Evolutionary conservation across 805 yeast genomes (phyloP).

Genomic region (Ogataea sp.): DNA sequence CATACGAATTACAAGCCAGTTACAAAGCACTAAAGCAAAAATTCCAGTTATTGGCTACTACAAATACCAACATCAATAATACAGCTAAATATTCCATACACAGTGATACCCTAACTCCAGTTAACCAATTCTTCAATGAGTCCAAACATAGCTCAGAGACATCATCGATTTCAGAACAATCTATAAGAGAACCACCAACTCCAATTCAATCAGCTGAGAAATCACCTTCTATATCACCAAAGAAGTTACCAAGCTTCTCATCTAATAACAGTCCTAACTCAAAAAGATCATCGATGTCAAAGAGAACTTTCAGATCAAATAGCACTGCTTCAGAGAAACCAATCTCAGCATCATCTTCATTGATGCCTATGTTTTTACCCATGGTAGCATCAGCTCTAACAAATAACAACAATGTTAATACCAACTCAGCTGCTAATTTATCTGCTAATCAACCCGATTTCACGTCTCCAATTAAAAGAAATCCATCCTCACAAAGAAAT

Average conservation of each 20-base stretch:
- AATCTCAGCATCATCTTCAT: background rate
- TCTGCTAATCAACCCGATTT: background rate
- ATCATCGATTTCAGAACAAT: background rate
- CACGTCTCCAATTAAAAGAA: background rate
- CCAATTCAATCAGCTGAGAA: constrained; percentile 6
- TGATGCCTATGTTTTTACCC: no score
- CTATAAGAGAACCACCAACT: constrained; percentile 3
- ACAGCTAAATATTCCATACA: no score
- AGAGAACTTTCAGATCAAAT: constrained; percentile 25
- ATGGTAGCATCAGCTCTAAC: background rate
- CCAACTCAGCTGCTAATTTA: background rate
- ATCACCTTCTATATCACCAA: constrained; percentile 6
- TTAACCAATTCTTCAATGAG: background rate
- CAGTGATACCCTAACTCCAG: no score
- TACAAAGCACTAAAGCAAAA: constrained; percentile 24
- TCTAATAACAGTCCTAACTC: constrained; percentile 12
- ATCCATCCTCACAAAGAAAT: background rate
- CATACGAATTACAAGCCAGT: constrained; percentile 39
- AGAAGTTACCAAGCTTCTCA: constrained; percentile 9
- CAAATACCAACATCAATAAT: no score
- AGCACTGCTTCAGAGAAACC: constrained; percentile 2
- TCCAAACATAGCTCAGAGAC: background rate
- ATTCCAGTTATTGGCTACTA: no score
- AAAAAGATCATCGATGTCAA: constrained; percentile 23
- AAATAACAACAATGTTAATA: background rate